Evolutionary conservation across 176 grass and related monocot genomes (phyloP).

Genomic region (Elaeis guineensis): DNA sequence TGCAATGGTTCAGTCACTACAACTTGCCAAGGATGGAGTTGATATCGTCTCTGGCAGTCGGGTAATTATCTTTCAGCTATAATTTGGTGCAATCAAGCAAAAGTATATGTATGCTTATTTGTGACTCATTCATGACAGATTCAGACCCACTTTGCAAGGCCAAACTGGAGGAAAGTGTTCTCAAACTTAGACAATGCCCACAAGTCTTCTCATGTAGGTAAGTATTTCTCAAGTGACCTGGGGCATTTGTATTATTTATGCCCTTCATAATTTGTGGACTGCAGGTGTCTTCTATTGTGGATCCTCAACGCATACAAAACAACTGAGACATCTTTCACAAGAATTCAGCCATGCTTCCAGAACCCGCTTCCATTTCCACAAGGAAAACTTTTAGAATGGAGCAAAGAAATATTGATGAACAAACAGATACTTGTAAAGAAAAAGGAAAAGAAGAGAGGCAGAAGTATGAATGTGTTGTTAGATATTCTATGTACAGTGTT

Average conservation of each 20-base stretch:
- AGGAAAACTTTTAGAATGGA: conserved; percentile 76
- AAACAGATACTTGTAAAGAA: conserved; percentile 41
- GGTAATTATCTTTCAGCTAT: conserved; percentile 26
- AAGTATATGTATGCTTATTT: not conserved
- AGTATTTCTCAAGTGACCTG: conserved; percentile 4
- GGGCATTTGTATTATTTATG: not conserved
- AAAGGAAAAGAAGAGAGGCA: conserved; percentile 16
- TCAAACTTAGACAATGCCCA: conserved; percentile 72
- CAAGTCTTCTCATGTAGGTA: conserved; percentile 78
- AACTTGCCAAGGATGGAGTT: conserved; percentile 84
- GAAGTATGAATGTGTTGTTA: conserved; percentile 5
- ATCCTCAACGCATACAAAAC: conserved; percentile 61
- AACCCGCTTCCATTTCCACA: conserved; percentile 95
- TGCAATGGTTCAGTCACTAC: conserved; percentile 90
- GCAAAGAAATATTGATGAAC: conserved; percentile 14
- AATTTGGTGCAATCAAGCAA: not conserved
- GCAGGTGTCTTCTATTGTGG: conserved; percentile 98
- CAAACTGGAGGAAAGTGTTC: conserved; percentile 99
- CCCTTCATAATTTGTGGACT: conserved; percentile 27
- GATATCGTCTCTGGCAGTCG: conserved; percentile 89
- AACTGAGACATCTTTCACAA: conserved; percentile 68
- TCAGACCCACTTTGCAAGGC: conserved; percentile 92
- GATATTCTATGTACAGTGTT: conserved; percentile 33
- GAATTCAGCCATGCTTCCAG: conserved; percentile 89
- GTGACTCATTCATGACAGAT: conserved; percentile 41